Conservation (phyloP, 2,329 filamentous ascomycete genomes). For the Cytospora mali region DNA sequence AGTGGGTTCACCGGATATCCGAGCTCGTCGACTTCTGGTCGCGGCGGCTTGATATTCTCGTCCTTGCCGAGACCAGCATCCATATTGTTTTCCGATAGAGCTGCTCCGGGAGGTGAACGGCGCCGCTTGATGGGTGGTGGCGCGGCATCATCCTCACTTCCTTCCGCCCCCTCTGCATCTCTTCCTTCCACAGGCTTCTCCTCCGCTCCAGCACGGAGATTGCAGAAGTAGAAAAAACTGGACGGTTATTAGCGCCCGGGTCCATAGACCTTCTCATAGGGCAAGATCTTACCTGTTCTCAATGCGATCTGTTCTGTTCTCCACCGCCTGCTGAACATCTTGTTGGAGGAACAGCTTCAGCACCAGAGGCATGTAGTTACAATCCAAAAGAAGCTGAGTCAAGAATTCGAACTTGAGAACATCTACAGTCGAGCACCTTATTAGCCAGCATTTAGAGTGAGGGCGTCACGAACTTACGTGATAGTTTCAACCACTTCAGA, state of each 20-base stretch:
- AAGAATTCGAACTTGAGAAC: slow-evolving; percentile 95
- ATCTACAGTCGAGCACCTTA: slow-evolving; percentile 53
- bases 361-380: slow-evolving; percentile 90
- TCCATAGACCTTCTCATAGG: slow-evolving; percentile 25
- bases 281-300: slow-evolving; percentile 71
- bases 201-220: slow-evolving; percentile 53
- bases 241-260: background rate
- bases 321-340: slow-evolving; percentile 87
- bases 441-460: background rate
- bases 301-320: slow-evolving; percentile 79
- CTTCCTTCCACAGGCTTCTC: slow-evolving; percentile 31
- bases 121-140: slow-evolving; percentile 78
- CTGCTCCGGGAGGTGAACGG: slow-evolving; percentile 48
- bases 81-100: slow-evolving; percentile 34
- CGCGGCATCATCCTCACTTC: slow-evolving; percentile 75
- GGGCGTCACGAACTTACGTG: slow-evolving; percentile 64
- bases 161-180: slow-evolving; percentile 37
- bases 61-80: slow-evolving; percentile 27
- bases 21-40: slow-evolving; percentile 79
- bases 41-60: slow-evolving; percentile 34
- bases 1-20: slow-evolving; percentile 75
- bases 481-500: slow-evolving; percentile 94
- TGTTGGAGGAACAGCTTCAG: slow-evolving; percentile 93
- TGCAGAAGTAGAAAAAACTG: slow-evolving; percentile 92
- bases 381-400: slow-evolving; percentile 89